Percentiles rank a stretch among this genome's conserved stretches.
phyloP scores from a whole-genome alignment of 129 eudicot genomes.

The Chrysanthemum seticuspe region DNA sequence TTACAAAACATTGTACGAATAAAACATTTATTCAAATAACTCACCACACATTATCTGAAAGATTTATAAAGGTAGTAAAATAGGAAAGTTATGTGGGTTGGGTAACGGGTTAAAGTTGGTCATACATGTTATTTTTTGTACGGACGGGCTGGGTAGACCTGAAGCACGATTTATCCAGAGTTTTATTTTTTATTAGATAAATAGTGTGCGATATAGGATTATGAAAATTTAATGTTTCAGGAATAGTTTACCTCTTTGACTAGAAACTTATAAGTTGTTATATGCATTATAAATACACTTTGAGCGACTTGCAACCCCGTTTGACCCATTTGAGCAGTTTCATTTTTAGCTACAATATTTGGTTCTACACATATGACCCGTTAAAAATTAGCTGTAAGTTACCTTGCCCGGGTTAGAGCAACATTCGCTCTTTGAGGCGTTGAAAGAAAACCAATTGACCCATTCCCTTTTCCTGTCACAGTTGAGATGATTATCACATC shows the following conservation, averaged over 20 bases:
- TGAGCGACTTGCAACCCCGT: neutral
- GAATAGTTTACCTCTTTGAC: too few relatives aligned
- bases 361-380: neutral
- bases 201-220: too few relatives aligned
- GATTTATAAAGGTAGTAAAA: neutral
- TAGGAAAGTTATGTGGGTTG: too few relatives aligned
- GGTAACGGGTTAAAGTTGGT: too few relatives aligned
- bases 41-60: neutral
- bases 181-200: too few relatives aligned
- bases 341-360: neutral
- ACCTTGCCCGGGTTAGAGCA: slow-evolving; percentile 90
- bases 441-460: slow-evolving; percentile 58
- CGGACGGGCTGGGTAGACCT: too few relatives aligned
- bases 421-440: slow-evolving; percentile 63
- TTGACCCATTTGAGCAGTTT: neutral
- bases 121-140: too few relatives aligned
- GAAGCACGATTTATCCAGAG: too few relatives aligned
- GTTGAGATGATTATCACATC: slow-evolving; percentile 78
- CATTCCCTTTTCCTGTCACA: slow-evolving; percentile 43
- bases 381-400: neutral
- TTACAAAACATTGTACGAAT: slow-evolving; percentile 14
- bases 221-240: too few relatives aligned
- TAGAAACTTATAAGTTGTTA: too few relatives aligned
- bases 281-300: too few relatives aligned
- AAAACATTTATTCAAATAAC: neutral